Conservation (phyloP, 2,329 filamentous ascomycete species). For the Pseudogymnoascus pannorum region DNA sequence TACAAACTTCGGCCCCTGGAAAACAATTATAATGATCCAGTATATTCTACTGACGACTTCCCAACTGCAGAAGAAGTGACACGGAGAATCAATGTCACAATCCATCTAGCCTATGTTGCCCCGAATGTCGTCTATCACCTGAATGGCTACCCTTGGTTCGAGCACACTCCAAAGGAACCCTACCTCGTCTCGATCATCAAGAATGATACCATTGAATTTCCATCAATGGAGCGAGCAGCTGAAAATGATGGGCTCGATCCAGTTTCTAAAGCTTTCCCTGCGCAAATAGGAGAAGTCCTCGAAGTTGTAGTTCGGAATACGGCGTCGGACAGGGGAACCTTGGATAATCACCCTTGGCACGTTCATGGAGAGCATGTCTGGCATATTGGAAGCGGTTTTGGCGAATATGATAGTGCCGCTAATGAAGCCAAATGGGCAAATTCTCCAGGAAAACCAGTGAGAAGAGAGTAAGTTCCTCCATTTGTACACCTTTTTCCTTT, state of each 20-base stretch:
- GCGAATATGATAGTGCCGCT: conserved; percentile 35
- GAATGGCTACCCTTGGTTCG: conserved; percentile 31
- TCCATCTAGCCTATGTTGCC: conserved; percentile 9
- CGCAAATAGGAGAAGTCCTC: conserved; percentile 39
- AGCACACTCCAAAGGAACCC: conserved; percentile 29
- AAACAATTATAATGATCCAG: background rate
- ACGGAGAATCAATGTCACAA: conserved; percentile 31
- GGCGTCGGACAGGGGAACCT: conserved; percentile 30
- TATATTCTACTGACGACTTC: conserved; percentile 14
- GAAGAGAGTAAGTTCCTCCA: conserved; percentile 2
- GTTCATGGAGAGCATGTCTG: conserved; percentile 21
- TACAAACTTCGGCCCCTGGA: conserved; percentile 30
- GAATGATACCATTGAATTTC: conserved; percentile 29
- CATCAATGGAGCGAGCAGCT: conserved; percentile 35
- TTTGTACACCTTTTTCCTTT: background rate
- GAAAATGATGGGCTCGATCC: conserved; percentile 38
- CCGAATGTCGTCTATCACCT: conserved; percentile 24
- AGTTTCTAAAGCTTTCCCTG: conserved; percentile 34
- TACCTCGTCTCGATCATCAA: conserved; percentile 41
- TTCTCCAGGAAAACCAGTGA: background rate
- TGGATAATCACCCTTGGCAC: conserved; percentile 37
- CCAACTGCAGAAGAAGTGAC: conserved; percentile 31
- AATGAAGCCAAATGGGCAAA: conserved; percentile 29
- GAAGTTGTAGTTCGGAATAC: conserved; percentile 38
- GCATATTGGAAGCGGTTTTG: conserved; percentile 39